Evolutionary conservation across 176 grass and related monocot species (phyloP).

Genomic region (Leersia perrieri): DNA sequence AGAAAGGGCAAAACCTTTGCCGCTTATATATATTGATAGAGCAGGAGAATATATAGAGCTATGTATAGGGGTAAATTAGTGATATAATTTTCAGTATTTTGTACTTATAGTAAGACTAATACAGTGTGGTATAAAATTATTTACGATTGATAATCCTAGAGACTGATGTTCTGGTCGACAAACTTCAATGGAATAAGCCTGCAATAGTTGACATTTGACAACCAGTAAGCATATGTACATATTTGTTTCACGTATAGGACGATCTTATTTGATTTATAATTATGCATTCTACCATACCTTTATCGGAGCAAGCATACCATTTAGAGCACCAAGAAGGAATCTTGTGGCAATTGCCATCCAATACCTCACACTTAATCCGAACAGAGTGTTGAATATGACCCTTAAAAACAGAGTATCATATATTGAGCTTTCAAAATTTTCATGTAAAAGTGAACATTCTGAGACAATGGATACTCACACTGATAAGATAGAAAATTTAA

Average conservation of each 20-base stretch:
- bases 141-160: constrained; percentile 65
- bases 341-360: constrained; percentile 78
- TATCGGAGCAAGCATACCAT: constrained; percentile 61
- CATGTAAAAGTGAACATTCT: background rate
- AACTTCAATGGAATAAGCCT: constrained; percentile 82
- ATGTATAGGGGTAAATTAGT: too few relatives aligned
- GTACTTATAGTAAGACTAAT: background rate
- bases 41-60: too few relatives aligned
- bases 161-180: constrained; percentile 67
- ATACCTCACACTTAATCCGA: constrained; percentile 64
- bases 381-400: constrained; percentile 68
- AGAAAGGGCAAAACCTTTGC: too few relatives aligned
- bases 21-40: too few relatives aligned
- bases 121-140: background rate
- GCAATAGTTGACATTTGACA: background rate
- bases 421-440: background rate
- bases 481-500: constrained; percentile 53
- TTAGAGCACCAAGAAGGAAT: constrained; percentile 65
- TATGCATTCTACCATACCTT: constrained; percentile 21
- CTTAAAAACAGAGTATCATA: constrained; percentile 30
- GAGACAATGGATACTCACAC: constrained; percentile 50
- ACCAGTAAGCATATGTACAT: background rate
- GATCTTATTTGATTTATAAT: background rate
- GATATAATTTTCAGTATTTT: background rate
- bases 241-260: background rate